A percentile compares a stretch with the other conserved stretches of the same genome.
Evolutionary conservation across 805 yeast species (phyloP).

Genomic region (Henningerozyma blattae): DNA sequence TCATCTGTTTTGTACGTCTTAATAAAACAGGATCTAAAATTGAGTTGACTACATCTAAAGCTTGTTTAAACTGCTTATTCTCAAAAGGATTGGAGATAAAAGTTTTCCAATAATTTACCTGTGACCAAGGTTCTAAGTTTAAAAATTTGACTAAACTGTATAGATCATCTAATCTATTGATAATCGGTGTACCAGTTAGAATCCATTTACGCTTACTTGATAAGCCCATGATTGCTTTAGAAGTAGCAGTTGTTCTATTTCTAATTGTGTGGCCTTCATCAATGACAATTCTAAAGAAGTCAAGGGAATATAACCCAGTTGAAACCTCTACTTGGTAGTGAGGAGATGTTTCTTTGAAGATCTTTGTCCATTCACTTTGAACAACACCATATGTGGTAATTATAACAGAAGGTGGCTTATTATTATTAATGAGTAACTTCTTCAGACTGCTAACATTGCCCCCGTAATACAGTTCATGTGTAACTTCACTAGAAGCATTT

Average conservation of each 20-base stretch:
- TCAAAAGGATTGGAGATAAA: conserved; percentile 79
- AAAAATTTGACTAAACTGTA: conserved; percentile 66
- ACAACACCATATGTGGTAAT: conserved; percentile 84
- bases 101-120: conserved; percentile 75
- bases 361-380: conserved; percentile 56
- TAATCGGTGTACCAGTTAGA: conserved; percentile 87
- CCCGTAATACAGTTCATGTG: conserved; percentile 67
- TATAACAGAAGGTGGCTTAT: conserved; percentile 52
- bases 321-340: conserved; percentile 13
- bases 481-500: conserved; percentile 31
- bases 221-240: conserved; percentile 65
- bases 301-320: conserved; percentile 56
- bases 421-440: conserved; percentile 28
- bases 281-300: conserved; percentile 62
- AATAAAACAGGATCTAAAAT: conserved; percentile 73
- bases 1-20: conserved; percentile 81
- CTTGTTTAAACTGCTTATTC: conserved; percentile 52
- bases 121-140: conserved; percentile 81
- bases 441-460: conserved; percentile 43
- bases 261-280: conserved; percentile 91
- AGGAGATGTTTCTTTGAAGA: conserved; percentile 17
- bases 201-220: conserved; percentile 64
- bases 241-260: conserved; percentile 65
- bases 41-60: conserved; percentile 75
- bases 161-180: conserved; percentile 77